A percentile compares a stretch with the other conserved stretches of the same genome.
Evolutionary conservation across 2,329 filamentous ascomycete genomes (phyloP).

Genomic region (Thielaviopsis punctulata): DNA sequence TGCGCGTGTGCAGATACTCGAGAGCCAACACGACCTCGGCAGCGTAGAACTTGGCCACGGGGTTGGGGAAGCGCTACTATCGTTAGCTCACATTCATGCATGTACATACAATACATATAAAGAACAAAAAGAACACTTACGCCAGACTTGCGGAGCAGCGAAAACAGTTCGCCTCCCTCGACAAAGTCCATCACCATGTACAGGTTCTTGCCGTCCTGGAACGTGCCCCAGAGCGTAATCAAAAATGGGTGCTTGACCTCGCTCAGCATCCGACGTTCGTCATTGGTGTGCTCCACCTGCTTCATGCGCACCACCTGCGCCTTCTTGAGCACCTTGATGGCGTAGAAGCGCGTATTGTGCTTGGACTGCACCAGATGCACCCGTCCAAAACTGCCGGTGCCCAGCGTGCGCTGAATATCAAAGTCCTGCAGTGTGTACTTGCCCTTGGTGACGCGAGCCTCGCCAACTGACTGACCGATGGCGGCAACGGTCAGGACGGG

Average conservation of each 20-base stretch:
- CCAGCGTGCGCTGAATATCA: constrained; percentile 72
- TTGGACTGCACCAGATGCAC: constrained; percentile 95
- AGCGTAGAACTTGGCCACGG: constrained; percentile 97
- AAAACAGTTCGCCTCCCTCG: constrained; percentile 94
- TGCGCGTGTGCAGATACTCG: constrained; percentile 83
- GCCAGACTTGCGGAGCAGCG: constrained; percentile 84
- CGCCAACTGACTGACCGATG: constrained; percentile 18
- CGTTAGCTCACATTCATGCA: no score
- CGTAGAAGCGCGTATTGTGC: constrained; percentile 96
- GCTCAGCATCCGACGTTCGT: constrained; percentile 88
- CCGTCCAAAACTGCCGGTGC: constrained; percentile 90
- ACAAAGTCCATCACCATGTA: constrained; percentile 99
- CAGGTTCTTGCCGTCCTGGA: constrained; percentile 84
- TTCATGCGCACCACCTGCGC: constrained; percentile 99
- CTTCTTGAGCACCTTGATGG: constrained; percentile 97
- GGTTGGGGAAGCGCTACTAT: constrained; percentile 85
- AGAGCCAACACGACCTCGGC: constrained; percentile 91
- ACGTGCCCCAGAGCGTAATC: constrained; percentile 95
- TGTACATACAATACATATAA: no score
- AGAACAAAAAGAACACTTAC: constrained; percentile 26
- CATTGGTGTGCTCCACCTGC: constrained; percentile 98
- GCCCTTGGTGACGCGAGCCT: constrained; percentile 66
- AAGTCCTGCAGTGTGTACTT: constrained; percentile 94
- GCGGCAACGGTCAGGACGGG: constrained; percentile 17
- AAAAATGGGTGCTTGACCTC: constrained; percentile 96